Conservation (phyloP, 495 filamentous ascomycete genomes). For the Neurospora sp. region DNA sequence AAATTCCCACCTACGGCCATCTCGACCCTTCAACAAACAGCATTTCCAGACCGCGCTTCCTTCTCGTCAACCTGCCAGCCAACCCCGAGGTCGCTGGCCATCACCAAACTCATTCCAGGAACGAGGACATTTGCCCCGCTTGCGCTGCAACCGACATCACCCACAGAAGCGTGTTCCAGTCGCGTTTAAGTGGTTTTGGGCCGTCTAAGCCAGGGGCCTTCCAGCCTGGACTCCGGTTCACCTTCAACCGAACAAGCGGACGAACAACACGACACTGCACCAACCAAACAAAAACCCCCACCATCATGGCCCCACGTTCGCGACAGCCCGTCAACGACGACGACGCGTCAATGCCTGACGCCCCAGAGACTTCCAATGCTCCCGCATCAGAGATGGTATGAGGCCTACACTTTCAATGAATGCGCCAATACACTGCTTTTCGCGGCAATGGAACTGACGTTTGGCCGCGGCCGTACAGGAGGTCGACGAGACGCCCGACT, state of each 20-base stretch:
- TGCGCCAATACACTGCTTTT: not conserved
- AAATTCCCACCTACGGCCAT: conserved; percentile 23
- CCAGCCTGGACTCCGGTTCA: not conserved
- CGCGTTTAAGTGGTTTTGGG: conserved; percentile 33
- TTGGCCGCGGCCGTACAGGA: conserved; percentile 33
- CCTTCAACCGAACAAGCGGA: conserved; percentile 4
- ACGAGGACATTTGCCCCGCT: not conserved
- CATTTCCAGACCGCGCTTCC: conserved; percentile 3
- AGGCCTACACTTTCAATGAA: conserved; percentile 2
- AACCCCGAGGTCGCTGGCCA: conserved; percentile 15
- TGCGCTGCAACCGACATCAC: not conserved
- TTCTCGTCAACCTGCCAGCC: conserved; percentile 6
- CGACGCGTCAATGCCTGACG: conserved; percentile 52
- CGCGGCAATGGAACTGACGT: conserved; percentile 11
- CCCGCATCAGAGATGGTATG: conserved; percentile 39
- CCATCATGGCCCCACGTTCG: conserved; percentile 50
- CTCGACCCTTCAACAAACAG: conserved; percentile 19
- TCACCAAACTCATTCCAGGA: conserved; percentile 8
- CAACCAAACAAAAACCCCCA: not conserved
- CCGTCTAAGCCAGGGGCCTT: conserved; percentile 4
- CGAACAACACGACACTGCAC: not conserved
- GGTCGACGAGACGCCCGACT: conserved; percentile 73
- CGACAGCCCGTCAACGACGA: conserved; percentile 38
- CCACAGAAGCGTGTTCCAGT: conserved; percentile 22
- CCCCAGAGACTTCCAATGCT: conserved; percentile 36